Conservation (phyloP, 2,329 filamentous ascomycete genomes). For the Plectosphaerella sp. region DNA sequence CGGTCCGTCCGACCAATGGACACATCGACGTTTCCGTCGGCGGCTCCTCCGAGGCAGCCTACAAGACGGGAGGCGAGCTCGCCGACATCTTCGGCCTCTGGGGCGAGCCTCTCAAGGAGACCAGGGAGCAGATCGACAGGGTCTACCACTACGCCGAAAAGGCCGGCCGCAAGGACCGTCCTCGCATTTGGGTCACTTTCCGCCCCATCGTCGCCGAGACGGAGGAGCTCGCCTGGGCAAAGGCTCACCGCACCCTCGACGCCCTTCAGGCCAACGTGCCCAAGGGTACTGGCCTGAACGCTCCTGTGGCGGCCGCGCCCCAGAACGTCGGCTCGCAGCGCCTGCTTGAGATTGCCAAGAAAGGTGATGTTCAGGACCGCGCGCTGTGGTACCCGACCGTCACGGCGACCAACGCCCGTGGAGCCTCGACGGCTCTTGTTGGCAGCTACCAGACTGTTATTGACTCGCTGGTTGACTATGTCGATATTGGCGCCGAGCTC, state of each 20-base stretch:
- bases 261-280: conserved; percentile 38
- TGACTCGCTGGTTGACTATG: conserved; percentile 53
- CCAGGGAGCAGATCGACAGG: conserved; percentile 56
- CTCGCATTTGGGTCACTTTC: conserved; percentile 62
- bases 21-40: conserved; percentile 55
- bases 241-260: conserved; percentile 53
- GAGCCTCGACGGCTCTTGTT: conserved; percentile 55
- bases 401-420: conserved; percentile 54
- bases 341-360: conserved; percentile 50
- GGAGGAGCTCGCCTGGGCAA: conserved; percentile 57
- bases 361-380: conserved; percentile 54
- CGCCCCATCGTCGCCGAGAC: conserved; percentile 57
- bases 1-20: conserved; percentile 47
- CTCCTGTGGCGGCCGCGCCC: conserved; percentile 29
- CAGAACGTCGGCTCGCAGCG: conserved; percentile 58
- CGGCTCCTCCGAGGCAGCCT: conserved; percentile 54
- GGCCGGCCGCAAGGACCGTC: conserved; percentile 49
- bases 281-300: conserved; percentile 16
- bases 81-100: conserved; percentile 61
- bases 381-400: conserved; percentile 62
- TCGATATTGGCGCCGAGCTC: conserved; percentile 50
- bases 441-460: conserved; percentile 48
- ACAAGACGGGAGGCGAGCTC: conserved; percentile 52
- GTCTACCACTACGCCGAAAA: conserved; percentile 56
- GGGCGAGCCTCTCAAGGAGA: conserved; percentile 61